Evolutionary conservation across 768 basidiomycete species (phyloP).

Genomic region (Tricholoma hemisulphureum): DNA sequence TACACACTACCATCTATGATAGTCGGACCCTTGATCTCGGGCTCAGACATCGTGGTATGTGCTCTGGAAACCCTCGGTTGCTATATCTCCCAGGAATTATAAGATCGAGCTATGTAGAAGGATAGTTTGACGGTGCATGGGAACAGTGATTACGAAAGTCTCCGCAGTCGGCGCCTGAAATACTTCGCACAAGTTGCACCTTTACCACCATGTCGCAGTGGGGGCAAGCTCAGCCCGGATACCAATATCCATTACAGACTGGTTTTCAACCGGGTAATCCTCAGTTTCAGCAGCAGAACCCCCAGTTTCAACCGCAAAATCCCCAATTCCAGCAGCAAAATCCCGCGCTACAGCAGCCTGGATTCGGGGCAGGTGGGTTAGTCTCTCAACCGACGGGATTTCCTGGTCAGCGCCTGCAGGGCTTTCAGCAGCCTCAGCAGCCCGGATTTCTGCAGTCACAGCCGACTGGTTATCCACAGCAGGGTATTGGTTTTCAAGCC

Average conservation of each 20-base stretch:
- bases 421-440: slow-evolving; percentile 61
- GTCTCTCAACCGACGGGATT: slow-evolving; percentile 66
- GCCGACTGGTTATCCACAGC: slow-evolving; percentile 49
- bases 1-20: too few species aligned
- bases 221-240: slow-evolving; percentile 64
- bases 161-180: slow-evolving; percentile 27
- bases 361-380: slow-evolving; percentile 40
- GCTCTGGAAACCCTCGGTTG: background rate
- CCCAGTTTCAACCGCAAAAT: slow-evolving; percentile 33
- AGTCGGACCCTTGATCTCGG: background rate
- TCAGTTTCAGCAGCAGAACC: slow-evolving; percentile 45
- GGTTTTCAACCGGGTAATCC: slow-evolving; percentile 49
- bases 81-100: background rate
- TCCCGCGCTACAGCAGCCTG: slow-evolving; percentile 30
- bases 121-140: too few species aligned
- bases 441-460: slow-evolving; percentile 56
- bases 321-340: slow-evolving; percentile 31
- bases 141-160: background rate
- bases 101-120: too few species aligned
- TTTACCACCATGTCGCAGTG: slow-evolving; percentile 69
- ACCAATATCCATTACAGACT: slow-evolving; percentile 74
- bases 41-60: background rate
- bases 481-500: slow-evolving; percentile 37
- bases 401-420: slow-evolving; percentile 38
- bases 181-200: slow-evolving; percentile 19